Base-by-base conservation (phyloP, 768 basidiomycete genomes). In the Pulveroboletus sp. region DNA sequence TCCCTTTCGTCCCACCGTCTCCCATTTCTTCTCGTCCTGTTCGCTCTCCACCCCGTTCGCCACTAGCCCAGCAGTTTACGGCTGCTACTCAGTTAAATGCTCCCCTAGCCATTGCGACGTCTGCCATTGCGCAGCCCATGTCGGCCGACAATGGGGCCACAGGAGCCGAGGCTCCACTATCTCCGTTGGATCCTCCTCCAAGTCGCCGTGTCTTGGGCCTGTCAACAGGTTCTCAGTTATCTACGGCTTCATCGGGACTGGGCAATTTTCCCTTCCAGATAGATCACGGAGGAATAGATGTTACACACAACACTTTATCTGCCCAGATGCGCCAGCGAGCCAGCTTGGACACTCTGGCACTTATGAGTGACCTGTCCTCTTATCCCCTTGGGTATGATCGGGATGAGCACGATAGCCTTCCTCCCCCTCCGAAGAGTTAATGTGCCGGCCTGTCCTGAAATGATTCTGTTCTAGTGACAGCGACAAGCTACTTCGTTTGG, bases 181-280 rank as follows among this genome's bases (percentile, higher is more conserved):
- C 68, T 9, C 64, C 68, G 13, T 41, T 68, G 46, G 53, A 58
- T 1, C 69, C 77, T 13, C 84, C 84, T 40, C 83, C 85, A 4
- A 74, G 75, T 59, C 73, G 88, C 51, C 79, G 73, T 43, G 72
- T 73, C 17, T 71, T 86, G n/a, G 85, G 85, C 27, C 69, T 89
- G 71, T 89, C 88, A 11, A 84, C 82, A 5, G 83, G 74, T 9
- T 89, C 86, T n/a, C 80, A 87, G 63, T 62, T 86, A 31, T 89
- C 89, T 10, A 85, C 86, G 5, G 79, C 82, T 31, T 87, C 87
- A 18, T 83, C 85, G 24, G 89, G 88, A n/a, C 72, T 92, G 36
- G 86, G 84, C 15, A 85, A 84, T 24, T 92, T 89, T 76, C 83
- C 89, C 35, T 92, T 92, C 79, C 87, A 90, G 53, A 88, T 92